phyloP scores from a whole-genome alignment of 2,329 filamentous ascomycete genomes.

The Paecilomyces niveus region DNA sequence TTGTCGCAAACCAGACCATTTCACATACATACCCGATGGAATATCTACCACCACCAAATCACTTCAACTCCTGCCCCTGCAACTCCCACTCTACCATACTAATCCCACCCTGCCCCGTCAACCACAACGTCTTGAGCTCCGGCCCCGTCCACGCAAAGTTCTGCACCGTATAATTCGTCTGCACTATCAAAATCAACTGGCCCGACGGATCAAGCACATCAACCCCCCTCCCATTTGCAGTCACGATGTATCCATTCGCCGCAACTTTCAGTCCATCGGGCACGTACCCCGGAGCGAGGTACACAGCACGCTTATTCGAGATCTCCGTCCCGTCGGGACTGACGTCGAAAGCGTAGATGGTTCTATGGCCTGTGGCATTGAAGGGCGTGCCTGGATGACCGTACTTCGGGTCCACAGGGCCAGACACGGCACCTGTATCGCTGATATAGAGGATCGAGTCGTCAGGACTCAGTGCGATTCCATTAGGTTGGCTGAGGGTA shows the following conservation, averaged over 20 bases:
- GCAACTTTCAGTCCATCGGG: constrained; percentile 39
- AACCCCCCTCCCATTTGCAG: constrained; percentile 32
- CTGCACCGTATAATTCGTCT: constrained; percentile 39
- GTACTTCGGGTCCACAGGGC: constrained; percentile 12
- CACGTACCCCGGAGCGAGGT: constrained; percentile 30
- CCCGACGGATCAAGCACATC: constrained; percentile 34
- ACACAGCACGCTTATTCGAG: constrained; percentile 34
- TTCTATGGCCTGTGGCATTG: constrained; percentile 24
- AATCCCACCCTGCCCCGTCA: constrained; percentile 34
- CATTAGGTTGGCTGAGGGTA: constrained; percentile 37
- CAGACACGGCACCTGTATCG: constrained; percentile 29
- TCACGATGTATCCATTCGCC: constrained; percentile 34
- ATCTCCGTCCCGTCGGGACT: constrained; percentile 25
- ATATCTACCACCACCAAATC: background rate
- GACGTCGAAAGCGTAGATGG: constrained; percentile 35
- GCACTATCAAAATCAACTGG: constrained; percentile 30
- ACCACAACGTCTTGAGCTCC: constrained; percentile 33
- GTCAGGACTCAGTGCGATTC: constrained; percentile 39
- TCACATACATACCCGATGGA: background rate
- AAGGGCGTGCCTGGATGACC: constrained; percentile 18
- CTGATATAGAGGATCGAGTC: constrained; percentile 39
- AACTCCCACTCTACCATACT: constrained; percentile 32
- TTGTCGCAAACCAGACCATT: no score
- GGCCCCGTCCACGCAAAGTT: constrained; percentile 39
- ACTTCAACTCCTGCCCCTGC: constrained; percentile 22